These are phyloP conservation scores for Crepidotus variabilis DNA, from an alignment of 768 basidiomycete species.

Conservation along the genomic window DNA sequence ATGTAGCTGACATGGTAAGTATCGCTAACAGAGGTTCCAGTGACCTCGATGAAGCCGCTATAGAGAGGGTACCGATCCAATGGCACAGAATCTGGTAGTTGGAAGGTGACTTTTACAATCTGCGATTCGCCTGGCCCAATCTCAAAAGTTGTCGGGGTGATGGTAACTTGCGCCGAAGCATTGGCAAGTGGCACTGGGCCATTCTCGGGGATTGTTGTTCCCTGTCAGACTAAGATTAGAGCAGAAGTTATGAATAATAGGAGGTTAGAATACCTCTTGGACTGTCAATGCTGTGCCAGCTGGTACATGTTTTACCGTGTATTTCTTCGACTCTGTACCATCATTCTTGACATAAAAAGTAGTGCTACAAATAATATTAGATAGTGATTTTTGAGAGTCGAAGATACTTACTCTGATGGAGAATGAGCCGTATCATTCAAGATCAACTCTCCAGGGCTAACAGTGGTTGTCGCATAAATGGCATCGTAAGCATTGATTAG, in stretches of 20 bases:
- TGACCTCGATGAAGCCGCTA: constrained; percentile 53
- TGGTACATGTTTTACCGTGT: constrained; percentile 46
- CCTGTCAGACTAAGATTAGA: constrained; percentile 18
- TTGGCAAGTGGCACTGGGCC: constrained; percentile 49
- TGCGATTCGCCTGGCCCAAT: constrained; percentile 38
- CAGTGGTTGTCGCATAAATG: constrained; percentile 42
- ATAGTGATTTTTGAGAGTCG: neutral
- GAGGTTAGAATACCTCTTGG: constrained; percentile 25
- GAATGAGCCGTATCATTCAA: constrained; percentile 64
- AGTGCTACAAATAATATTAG: constrained; percentile 25
- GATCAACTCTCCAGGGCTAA: constrained; percentile 51
- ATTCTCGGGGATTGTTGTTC: constrained; percentile 31
- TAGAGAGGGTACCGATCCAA: constrained; percentile 49
- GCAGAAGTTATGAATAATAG: neutral
- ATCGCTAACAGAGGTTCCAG: constrained; percentile 25
- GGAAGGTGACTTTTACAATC: constrained; percentile 40
- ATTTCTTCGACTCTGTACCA: constrained; percentile 35
- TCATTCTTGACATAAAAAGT: constrained; percentile 48
- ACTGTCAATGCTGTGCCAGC: constrained; percentile 52
- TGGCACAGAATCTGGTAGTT: constrained; percentile 38
- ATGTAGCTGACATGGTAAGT: constrained; percentile 41
- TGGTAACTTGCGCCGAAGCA: constrained; percentile 37
- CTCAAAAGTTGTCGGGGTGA: constrained; percentile 40
- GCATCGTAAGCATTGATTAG: constrained; percentile 56
- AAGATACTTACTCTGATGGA: constrained; percentile 28